Conservation (phyloP, 2,329 filamentous ascomycete species). For the Fusarium compactum region DNA sequence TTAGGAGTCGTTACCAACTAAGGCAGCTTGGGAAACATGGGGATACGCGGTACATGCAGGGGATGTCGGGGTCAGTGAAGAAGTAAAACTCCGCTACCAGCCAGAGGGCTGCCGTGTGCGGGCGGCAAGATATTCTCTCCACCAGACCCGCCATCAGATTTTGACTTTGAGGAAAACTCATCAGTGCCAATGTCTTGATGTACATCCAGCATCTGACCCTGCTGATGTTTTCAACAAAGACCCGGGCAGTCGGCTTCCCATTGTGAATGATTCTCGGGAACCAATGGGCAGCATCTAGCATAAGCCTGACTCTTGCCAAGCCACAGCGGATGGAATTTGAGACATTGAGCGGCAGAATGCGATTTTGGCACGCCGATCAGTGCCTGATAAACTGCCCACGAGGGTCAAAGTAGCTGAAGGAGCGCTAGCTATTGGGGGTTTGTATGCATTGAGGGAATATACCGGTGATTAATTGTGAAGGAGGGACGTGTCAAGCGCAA, state of each 20-base stretch:
- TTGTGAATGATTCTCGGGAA: conserved; percentile 18
- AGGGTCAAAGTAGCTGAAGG: conserved; percentile 12
- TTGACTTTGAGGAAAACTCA: conserved; percentile 13
- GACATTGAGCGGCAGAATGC: conserved; percentile 31
- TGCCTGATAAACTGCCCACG: conserved; percentile 5
- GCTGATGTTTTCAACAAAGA: background rate
- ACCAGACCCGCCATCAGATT: conserved; percentile 33
- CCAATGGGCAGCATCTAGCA: conserved; percentile 10
- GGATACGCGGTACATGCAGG: conserved; percentile 16
- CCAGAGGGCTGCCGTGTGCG: conserved; percentile 37
- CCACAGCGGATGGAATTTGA: conserved; percentile 26
- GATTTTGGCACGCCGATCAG: conserved; percentile 38
- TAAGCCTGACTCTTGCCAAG: conserved; percentile 34
- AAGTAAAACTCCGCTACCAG: conserved; percentile 19
- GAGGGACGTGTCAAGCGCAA: conserved; percentile 25
- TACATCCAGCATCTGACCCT: background rate
- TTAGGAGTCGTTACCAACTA: conserved; percentile 30
- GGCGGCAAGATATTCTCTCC: conserved; percentile 35
- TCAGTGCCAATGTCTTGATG: background rate
- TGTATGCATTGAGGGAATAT: conserved; percentile 2
- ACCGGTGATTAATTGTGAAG: conserved; percentile 1
- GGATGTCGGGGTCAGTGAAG: conserved; percentile 16
- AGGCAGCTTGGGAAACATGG: conserved; percentile 27
- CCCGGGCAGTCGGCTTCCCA: background rate
- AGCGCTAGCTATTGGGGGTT: background rate